Conservation (phyloP, 2,329 filamentous ascomycete genomes). For the Karstenula rhodostoma region DNA sequence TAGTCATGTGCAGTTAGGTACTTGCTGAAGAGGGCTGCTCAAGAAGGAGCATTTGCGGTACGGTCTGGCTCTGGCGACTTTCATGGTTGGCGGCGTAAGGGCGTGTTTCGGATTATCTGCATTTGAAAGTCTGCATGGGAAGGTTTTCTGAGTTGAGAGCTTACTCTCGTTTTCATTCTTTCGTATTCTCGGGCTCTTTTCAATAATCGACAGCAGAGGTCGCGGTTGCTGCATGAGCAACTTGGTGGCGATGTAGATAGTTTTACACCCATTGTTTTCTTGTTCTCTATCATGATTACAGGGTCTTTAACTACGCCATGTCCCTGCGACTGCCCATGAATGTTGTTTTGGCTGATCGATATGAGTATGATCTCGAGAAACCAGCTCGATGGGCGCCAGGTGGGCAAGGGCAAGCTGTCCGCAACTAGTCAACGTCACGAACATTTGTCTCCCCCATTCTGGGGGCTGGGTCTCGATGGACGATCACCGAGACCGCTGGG, state of each 20-base stretch:
- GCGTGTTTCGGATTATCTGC: neutral
- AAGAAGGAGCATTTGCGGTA: neutral
- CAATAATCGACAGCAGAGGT: no score
- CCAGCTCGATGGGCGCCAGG: no score
- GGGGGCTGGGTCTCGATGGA: no score
- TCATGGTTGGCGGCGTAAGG: neutral
- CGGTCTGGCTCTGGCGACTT: neutral
- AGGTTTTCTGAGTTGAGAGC: neutral
- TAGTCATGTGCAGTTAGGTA: neutral
- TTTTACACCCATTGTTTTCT: neutral
- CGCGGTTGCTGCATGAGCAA: neutral
- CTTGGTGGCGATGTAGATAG: neutral
- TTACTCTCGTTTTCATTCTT: neutral
- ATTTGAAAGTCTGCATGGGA: neutral
- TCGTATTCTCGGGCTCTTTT: neutral
- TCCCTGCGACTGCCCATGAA: no score
- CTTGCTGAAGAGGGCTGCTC: neutral
- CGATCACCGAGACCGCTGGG: no score
- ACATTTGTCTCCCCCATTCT: no score
- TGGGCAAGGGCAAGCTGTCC: no score
- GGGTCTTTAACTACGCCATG: no score
- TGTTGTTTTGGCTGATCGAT: no score
- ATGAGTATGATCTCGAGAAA: no score
- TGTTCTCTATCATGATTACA: no score
- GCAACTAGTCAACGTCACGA: no score